These are phyloP conservation scores for Meredithiella fracta DNA, from an alignment of 2,329 filamentous ascomycete species.

Conservation along the genomic window DNA sequence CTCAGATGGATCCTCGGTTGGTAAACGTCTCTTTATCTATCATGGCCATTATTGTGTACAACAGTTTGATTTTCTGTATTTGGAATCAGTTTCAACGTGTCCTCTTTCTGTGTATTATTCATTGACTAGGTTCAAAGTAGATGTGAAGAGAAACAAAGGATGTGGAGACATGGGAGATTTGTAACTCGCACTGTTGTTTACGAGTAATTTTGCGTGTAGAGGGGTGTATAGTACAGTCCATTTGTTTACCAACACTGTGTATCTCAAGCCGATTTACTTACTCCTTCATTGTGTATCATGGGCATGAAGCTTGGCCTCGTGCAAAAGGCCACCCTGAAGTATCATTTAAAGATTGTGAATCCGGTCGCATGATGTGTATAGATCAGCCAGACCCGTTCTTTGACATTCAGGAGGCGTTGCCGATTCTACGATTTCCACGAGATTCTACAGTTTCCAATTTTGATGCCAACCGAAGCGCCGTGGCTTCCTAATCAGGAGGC, in stretches of 20 bases:
- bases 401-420: neutral
- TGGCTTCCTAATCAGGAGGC: neutral
- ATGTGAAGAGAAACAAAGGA: neutral
- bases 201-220: neutral
- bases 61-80: neutral
- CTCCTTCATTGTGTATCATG: no score
- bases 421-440: slow-evolving; percentile 5
- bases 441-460: slow-evolving; percentile 7
- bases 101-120: slow-evolving; percentile 13
- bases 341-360: neutral
- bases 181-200: neutral
- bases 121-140: neutral
- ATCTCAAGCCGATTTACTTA: no score
- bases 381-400: no score
- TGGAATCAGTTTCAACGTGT: slow-evolving; percentile 14
- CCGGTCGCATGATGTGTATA: neutral
- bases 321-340: slow-evolving; percentile 1
- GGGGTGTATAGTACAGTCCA: neutral
- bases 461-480: neutral
- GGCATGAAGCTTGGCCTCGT: neutral
- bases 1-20: neutral
- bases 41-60: neutral
- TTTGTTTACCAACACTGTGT: no score
- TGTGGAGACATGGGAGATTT: neutral
- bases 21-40: slow-evolving; percentile 10